Evolutionary conservation across 1,139 yeast genomes (phyloP).

Genomic region (Yamadazyma jaroonii): DNA sequence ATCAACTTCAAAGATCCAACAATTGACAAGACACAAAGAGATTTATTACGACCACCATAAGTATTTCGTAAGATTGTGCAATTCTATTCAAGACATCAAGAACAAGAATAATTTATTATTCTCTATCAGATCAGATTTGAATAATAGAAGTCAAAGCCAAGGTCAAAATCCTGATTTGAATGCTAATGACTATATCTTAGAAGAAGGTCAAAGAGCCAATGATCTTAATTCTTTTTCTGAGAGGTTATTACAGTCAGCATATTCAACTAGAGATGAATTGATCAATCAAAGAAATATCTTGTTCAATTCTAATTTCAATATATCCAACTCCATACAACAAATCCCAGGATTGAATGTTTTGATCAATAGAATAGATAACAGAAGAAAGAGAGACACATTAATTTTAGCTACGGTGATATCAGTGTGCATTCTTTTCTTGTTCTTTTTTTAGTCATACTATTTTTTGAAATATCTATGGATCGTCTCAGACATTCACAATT

Average conservation of each 20-base stretch:
- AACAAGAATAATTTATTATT: constrained; percentile 70
- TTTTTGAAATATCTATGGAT: too few relatives aligned
- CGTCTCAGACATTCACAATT: too few relatives aligned
- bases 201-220: constrained; percentile 74
- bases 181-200: constrained; percentile 66
- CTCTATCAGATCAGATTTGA: constrained; percentile 76
- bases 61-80: constrained; percentile 58
- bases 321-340: constrained; percentile 58
- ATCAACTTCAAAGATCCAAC: constrained; percentile 75
- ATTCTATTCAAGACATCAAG: constrained; percentile 68
- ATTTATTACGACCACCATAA: constrained; percentile 66
- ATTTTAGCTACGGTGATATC: constrained; percentile 78
- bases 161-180: constrained; percentile 30
- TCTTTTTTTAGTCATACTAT: constrained; percentile 37
- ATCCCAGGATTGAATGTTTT: constrained; percentile 84
- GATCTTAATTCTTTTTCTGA: constrained; percentile 77
- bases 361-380: constrained; percentile 76
- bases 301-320: constrained; percentile 60
- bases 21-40: constrained; percentile 80
- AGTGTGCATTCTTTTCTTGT: constrained; percentile 66
- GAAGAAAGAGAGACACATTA: constrained; percentile 84
- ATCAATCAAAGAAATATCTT: constrained; percentile 66
- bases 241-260: constrained; percentile 75
- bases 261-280: constrained; percentile 84
- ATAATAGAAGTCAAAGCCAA: constrained; percentile 34